These are phyloP conservation scores for Neurospora sp. DNA, from an alignment of 495 filamentous ascomycete genomes.

Conservation along the genomic window DNA sequence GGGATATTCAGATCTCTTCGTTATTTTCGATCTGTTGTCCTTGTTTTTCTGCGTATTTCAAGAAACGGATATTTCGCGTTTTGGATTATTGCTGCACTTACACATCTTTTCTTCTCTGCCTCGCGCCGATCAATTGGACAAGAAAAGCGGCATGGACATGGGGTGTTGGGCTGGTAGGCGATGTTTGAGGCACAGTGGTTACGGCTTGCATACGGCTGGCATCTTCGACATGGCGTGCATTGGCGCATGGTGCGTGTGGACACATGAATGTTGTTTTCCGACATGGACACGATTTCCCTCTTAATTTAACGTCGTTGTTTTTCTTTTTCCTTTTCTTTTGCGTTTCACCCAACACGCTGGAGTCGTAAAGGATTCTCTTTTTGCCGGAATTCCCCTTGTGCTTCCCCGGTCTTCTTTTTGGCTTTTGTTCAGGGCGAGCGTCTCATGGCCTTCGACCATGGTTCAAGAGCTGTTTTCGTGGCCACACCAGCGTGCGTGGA, in stretches of 20 bases:
- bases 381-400: constrained; percentile 5
- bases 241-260: constrained; percentile 11
- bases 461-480: constrained; percentile 5
- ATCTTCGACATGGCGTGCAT: constrained; percentile 9
- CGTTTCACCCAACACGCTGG: constrained; percentile 3
- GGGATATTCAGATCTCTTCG: background rate
- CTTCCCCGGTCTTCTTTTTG: constrained; percentile 10
- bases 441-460: constrained; percentile 15
- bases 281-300: constrained; percentile 12
- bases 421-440: constrained; percentile 5
- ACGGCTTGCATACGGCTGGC: constrained; percentile 7
- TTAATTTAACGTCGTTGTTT: constrained; percentile 4
- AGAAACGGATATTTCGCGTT: background rate
- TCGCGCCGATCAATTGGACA: constrained; percentile 6
- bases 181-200: background rate
- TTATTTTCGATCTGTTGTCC: constrained; percentile 2
- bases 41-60: background rate
- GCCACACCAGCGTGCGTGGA: background rate
- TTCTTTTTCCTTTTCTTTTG: constrained; percentile 7
- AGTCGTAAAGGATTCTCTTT: constrained; percentile 11
- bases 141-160: constrained; percentile 6
- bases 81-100: background rate
- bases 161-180: constrained; percentile 6
- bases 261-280: constrained; percentile 7
- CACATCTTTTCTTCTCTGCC: background rate